phyloP scores from a whole-genome alignment of 2,329 filamentous ascomycete species.

The Samsoniella hepiali region DNA sequence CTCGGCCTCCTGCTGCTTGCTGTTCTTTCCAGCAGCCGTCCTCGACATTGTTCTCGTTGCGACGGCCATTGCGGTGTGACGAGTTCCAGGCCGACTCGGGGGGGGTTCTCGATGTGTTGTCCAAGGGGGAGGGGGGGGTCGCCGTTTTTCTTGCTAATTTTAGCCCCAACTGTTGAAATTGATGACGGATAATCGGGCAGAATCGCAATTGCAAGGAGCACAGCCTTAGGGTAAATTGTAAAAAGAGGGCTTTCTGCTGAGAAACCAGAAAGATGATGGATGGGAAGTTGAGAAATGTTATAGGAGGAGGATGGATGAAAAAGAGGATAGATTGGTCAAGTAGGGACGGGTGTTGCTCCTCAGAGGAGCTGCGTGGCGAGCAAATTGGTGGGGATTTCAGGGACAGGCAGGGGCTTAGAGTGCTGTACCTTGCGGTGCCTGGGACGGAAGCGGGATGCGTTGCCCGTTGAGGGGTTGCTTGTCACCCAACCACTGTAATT shows the following conservation, averaged over 20 bases:
- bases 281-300: neutral
- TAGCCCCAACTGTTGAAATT: neutral
- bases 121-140: neutral
- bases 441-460: neutral
- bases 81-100: neutral
- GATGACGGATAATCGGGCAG: neutral
- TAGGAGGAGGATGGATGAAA: neutral
- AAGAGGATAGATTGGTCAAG: neutral
- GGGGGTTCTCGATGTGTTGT: neutral
- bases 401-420: neutral
- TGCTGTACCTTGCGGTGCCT: neutral
- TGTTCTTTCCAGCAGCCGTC: slow-evolving; percentile 7
- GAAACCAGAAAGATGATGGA: neutral
- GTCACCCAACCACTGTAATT: neutral
- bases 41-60: slow-evolving; percentile 14
- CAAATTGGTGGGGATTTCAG: neutral
- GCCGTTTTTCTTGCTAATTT: slow-evolving; percentile 4
- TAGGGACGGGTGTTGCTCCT: neutral
- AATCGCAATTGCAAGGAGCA: neutral
- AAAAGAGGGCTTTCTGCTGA: neutral
- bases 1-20: neutral
- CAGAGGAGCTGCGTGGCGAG: neutral
- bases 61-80: slow-evolving; percentile 7
- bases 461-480: neutral
- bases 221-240: too few relatives aligned